Conservation (phyloP, 2,329 filamentous ascomycete genomes). For the Sordariomycetes sp. region DNA sequence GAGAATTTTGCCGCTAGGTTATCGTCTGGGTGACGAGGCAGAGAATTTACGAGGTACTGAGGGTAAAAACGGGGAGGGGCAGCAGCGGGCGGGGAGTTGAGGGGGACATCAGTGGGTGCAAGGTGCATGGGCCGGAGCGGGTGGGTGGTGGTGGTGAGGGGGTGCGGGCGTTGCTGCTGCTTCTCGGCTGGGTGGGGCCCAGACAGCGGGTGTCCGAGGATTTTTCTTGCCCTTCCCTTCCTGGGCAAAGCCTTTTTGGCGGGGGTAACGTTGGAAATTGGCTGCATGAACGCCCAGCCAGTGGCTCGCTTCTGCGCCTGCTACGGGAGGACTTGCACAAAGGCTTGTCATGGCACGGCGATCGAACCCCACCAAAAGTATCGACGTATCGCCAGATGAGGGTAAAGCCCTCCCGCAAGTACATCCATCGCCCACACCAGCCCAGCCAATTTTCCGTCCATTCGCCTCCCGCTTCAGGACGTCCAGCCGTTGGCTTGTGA, state of each 20-base stretch:
- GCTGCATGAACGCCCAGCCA: not conserved
- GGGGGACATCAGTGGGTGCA: slow-evolving; percentile 7
- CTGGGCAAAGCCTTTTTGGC: not conserved
- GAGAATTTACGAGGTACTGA: not conserved
- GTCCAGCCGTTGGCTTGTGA: not conserved
- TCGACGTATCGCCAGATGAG: not conserved
- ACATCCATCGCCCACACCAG: not conserved
- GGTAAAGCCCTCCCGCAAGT: slow-evolving; percentile 3
- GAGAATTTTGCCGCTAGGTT: not conserved
- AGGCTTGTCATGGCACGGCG: not conserved
- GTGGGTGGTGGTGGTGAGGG: slow-evolving; percentile 6
- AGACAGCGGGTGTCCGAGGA: not conserved
- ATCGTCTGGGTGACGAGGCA: slow-evolving; percentile 4
- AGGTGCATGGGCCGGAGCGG: not conserved
- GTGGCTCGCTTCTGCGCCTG: not conserved
- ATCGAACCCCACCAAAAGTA: not conserved
- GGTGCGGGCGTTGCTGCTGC: too few species aligned
- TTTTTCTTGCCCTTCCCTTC: not conserved
- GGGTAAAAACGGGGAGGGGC: not conserved
- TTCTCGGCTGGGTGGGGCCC: not conserved
- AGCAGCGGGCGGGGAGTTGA: not conserved
- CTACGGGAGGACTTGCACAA: not conserved
- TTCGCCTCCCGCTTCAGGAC: not conserved
- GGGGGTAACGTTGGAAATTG: not conserved
- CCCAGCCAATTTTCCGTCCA: not conserved